phyloP scores from a whole-genome alignment of 805 yeast species.

The Schwanniomyces polymorphus region DNA sequence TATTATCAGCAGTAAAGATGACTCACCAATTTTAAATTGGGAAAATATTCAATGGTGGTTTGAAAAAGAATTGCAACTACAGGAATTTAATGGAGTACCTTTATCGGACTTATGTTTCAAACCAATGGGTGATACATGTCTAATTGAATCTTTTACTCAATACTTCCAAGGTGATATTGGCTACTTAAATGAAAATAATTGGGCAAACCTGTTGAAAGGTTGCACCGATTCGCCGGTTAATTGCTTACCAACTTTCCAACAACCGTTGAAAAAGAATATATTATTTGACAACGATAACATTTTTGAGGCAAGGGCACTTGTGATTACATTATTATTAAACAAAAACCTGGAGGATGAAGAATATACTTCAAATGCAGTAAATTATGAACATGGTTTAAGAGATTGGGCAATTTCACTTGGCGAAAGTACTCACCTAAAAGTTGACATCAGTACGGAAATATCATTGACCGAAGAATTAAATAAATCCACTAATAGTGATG shows the following conservation, averaged over 20 bases:
- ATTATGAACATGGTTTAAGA: constrained; percentile 77
- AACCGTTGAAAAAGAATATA: constrained; percentile 73
- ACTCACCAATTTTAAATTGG: constrained; percentile 61
- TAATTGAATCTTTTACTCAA: constrained; percentile 84
- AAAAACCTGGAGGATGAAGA: constrained; percentile 46
- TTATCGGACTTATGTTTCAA: constrained; percentile 78
- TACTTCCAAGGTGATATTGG: constrained; percentile 70
- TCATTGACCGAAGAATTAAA: constrained; percentile 84
- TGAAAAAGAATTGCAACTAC: constrained; percentile 60
- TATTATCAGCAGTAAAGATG: constrained; percentile 59
- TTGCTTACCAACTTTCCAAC: constrained; percentile 88
- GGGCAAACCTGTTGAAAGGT: constrained; percentile 53
- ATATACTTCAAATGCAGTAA: constrained; percentile 38
- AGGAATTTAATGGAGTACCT: constrained; percentile 25
- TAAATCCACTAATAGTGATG: constrained; percentile 78
- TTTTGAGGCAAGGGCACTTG: constrained; percentile 67
- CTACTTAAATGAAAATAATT: constrained; percentile 48
- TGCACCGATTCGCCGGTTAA: constrained; percentile 84
- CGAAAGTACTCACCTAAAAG: constrained; percentile 47
- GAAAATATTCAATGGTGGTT: constrained; percentile 86
- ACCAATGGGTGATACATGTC: constrained; percentile 79
- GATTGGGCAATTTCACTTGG: constrained; percentile 45
- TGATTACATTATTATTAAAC: constrained; percentile 68
- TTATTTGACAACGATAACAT: constrained; percentile 58
- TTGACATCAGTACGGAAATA: constrained; percentile 79